Evolutionary conservation across 805 yeast genomes (phyloP).

Genomic region (Hanseniaspora lachancei): DNA sequence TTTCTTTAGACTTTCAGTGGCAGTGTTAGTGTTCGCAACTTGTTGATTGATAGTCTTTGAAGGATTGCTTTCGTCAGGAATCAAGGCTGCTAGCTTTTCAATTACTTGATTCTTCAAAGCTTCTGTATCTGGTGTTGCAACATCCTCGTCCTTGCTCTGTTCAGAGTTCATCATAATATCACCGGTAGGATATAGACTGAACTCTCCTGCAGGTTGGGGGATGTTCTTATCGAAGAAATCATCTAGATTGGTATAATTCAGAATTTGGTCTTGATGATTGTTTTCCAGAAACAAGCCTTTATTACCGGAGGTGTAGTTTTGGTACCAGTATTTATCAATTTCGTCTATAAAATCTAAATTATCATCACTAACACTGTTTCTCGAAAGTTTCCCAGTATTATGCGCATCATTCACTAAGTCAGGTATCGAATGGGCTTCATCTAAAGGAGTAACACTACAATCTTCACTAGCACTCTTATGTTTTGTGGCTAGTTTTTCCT

Average conservation of each 20-base stretch:
- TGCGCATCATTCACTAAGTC: neutral
- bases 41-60: neutral
- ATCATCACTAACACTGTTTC: neutral
- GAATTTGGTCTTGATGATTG: neutral
- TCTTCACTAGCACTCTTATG: neutral
- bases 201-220: neutral
- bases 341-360: slow-evolving; percentile 2
- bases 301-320: neutral
- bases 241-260: neutral
- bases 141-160: neutral
- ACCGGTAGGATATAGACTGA: neutral
- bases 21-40: neutral
- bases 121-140: neutral
- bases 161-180: neutral
- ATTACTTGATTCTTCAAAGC: slow-evolving; percentile 4
- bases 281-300: neutral
- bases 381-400: slow-evolving; percentile 7
- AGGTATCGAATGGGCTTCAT: slow-evolving; percentile 10
- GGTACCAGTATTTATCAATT: slow-evolving; percentile 11
- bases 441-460: slow-evolving; percentile 5
- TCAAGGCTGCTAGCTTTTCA: slow-evolving; percentile 6
- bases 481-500: neutral
- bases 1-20: neutral
- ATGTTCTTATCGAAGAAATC: slow-evolving; percentile 3
- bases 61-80: neutral